Evolutionary conservation across 306 rosid genomes (phyloP).

Genomic region (Citrullus mucosospermus): DNA sequence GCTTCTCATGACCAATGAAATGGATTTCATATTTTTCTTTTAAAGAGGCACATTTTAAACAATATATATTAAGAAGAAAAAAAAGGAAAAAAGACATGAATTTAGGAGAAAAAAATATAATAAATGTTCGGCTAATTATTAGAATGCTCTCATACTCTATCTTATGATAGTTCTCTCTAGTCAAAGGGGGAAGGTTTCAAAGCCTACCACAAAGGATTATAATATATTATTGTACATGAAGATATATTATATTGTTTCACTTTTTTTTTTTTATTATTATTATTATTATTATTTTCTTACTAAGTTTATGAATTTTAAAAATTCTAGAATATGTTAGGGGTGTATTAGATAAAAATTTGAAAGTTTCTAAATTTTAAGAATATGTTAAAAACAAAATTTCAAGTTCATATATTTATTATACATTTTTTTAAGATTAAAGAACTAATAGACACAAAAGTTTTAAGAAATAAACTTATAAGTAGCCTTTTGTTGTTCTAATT

Average conservation of each 20-base stretch:
- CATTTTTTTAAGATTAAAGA: no score
- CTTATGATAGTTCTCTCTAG: not conserved
- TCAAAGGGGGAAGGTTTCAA: not conserved
- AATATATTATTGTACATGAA: not conserved
- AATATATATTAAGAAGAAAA: not conserved
- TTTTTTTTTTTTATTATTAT: no score
- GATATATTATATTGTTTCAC: not conserved
- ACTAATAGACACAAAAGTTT: no score
- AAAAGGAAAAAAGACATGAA: not conserved
- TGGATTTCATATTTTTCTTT: not conserved
- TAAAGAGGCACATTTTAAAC: not conserved
- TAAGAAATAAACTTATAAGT: no score
- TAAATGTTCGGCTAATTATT: not conserved
- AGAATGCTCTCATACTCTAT: not conserved
- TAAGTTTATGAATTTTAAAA: no score
- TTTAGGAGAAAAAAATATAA: not conserved
- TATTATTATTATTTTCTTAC: no score
- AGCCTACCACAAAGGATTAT: not conserved
- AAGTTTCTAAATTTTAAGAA: no score
- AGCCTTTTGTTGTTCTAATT: no score
- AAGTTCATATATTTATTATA: no score
- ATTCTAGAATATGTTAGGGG: no score
- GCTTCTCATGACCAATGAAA: not conserved
- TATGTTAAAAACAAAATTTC: no score
- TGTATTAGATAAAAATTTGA: no score